Evolutionary conservation across 2,329 filamentous ascomycete genomes (phyloP), one percentile per base, ranked within the genome.

Genomic region (Scedosporium boydii): DNA sequence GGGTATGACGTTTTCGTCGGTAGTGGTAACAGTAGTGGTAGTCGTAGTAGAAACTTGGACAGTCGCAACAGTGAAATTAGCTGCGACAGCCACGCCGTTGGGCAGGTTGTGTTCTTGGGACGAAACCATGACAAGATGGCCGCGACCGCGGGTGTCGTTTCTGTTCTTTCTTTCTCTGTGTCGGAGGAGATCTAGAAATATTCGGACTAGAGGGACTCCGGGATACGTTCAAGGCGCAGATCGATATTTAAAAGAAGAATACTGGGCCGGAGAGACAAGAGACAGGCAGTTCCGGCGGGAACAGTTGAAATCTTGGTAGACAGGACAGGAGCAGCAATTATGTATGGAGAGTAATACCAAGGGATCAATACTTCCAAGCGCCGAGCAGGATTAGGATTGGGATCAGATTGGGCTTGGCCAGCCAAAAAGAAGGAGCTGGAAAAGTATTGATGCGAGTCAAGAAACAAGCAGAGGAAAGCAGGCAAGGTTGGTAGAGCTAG

Each of bases 1-100:
- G 51, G 60, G 61, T 53, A 57, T 38, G 41, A 63, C 58, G 60
- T 60, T 56, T 26, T 58, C 51, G 29, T 51, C 56, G 29, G 59
- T 23, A 21, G 59, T n/a, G 34, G 55, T 23, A 10, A 59, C 18
- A 21, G 18, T 29, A 14, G 26, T n/a, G 3, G 21, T 9, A n/a
- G 21, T 27, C n/a, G 38, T 23, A 46, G 58, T 41, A 21, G 26
- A 16, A 14, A 46, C 58, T 42, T 46, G 44, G 3, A 59, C 58
- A 46, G 38, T 41, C 12, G 26, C n/a, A 46, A 26, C 18, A 51
- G 21, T 21, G 21, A 51, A n/a, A 38, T 14, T 23, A 12, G 18
- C 51, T 29, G 51, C 51, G 51, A 55, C 18, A 55, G 6, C 51
- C 51, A 23, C 18, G 51, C 23, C 21, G 51, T 55, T 23, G 51